Conservation (phyloP, 2,329 filamentous ascomycete genomes). For the Scedosporium aurantiacum region DNA sequence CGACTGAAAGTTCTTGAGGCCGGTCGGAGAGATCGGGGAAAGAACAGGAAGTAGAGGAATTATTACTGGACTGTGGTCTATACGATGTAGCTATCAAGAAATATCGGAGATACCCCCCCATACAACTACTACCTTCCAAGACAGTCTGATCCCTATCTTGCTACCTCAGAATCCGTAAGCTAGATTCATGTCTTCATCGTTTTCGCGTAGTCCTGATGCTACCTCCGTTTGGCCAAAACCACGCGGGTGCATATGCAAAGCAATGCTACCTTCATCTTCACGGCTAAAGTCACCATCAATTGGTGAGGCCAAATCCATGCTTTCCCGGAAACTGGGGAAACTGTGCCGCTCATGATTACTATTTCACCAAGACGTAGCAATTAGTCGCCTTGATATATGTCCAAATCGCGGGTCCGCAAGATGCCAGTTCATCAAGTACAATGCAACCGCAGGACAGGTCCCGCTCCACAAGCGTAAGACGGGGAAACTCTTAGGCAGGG, state of each 20-base stretch:
- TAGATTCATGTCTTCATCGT: background rate
- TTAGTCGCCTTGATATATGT: background rate
- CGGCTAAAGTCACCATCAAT: no score
- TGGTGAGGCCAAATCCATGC: background rate
- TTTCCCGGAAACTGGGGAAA: background rate
- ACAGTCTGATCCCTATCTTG: background rate
- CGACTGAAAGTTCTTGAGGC: conserved; percentile 46
- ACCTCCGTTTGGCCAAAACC: background rate
- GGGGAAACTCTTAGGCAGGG: background rate
- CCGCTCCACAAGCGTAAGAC: background rate
- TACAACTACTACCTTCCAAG: background rate
- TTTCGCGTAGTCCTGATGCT: background rate
- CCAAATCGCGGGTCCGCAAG: background rate
- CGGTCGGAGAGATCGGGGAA: conserved; percentile 29
- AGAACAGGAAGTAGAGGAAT: conserved; percentile 4
- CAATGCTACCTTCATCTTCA: no score
- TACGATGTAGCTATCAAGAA: background rate
- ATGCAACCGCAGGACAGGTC: background rate
- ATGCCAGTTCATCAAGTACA: background rate
- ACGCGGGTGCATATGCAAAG: no score
- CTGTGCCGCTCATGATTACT: background rate
- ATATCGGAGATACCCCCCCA: background rate
- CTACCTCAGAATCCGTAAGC: background rate
- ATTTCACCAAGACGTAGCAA: background rate
- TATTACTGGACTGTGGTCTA: background rate